Base-by-base conservation (phyloP, 2,329 filamentous ascomycete species). In the Didymella sp. region DNA sequence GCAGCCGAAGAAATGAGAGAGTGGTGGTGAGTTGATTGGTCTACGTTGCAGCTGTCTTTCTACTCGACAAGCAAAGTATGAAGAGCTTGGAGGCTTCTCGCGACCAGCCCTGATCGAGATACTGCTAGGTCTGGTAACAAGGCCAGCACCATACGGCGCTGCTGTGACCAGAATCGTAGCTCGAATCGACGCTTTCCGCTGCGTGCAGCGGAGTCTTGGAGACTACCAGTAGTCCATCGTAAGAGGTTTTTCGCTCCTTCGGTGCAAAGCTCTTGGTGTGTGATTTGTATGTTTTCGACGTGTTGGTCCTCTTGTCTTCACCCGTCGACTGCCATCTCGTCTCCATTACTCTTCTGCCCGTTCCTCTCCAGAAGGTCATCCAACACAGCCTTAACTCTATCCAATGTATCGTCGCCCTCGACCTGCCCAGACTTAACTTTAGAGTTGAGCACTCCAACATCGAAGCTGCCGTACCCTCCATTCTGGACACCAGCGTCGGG, bases 371-470 rank as follows among this genome's bases (percentile, higher is more conserved):
- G 59, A 47, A 75, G 58, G 31, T 63, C 65, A 42, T 79, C 81
- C 37, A 90, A 71, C 60, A 89, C 82, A 42, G 76, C 77, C 65
- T 81, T 84, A 37, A 85, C 83, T 63, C 84, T 83, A 30, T 80
- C 82, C 86, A 94, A 89, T 41, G 96, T 78, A 77, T 97, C 91
- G 2, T 85, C 85, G 71, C 96, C 92, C 82, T 94, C 95, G 61
- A 91, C 89, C 68, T 88, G 85, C 54, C 91, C 91, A 61, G 89
- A 89, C 61, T 90, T 89, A 59, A 90, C 91, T 55, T 91, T 85
- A 68, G 91, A 93, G 73, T 97, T 98, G 67, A 98, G 77, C 86
- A 90, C 94, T 28, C 93, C 93, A 13, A 96, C 88, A 72, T 97
- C 93, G 50, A 97, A 80, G 79, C 77, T 73, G 7, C 81, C 81